Evolutionary conservation across 495 filamentous ascomycete genomes (phyloP), one percentile per base, ranked within the genome.

Genomic region (Copromyces sp.): DNA sequence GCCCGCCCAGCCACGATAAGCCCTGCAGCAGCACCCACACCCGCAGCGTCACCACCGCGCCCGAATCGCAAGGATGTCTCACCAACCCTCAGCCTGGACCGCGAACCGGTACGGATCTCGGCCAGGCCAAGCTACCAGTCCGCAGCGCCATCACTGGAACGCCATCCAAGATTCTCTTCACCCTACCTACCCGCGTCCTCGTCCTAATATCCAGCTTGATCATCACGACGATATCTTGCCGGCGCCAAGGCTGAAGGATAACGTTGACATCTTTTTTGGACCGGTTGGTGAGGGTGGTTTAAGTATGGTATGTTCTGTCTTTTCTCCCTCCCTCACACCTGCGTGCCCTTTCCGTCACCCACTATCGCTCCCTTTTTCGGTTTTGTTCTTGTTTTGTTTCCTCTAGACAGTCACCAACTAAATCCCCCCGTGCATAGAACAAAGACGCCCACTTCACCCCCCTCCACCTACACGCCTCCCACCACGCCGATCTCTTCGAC

Each of bases 401-500:
- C 39, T 24, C 12, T 37, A 39, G n/a, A n/a, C n/a, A n/a, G 8
- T 16, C 70, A 24, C 20, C 11, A 24, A 53, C 1, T 1, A 1
- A 7, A 16, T 17, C n/a, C 14, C 70, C 24, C 24, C 24, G 70
- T 38, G 11, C 38, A n/a, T 35, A 94, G 93, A 92, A 92, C 82
- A 96, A 95, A 89, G 95, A 99, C 86, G 92, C 92, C 72, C 87
- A 87, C 81, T 88, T 90, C 83, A 96, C 92, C 73, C 90, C 95
- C 84, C 82, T 98, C 74, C 95, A 99, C 89, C 91, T 98, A 84
- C 88, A 90, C 79, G 84, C 87, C 71, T 84, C 93, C 20, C 89
- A 89, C 75, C 87, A 93, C 78, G 95, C 94, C 71, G 95, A 99
- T 83, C 88, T 95, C 76, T 94, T 97, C 78, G 95, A 98, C 86